Percentiles rank a stretch among this genome's conserved stretches.
phyloP scores from a whole-genome alignment of 2,329 filamentous ascomycete species.

The Byssochlamys sp. region DNA sequence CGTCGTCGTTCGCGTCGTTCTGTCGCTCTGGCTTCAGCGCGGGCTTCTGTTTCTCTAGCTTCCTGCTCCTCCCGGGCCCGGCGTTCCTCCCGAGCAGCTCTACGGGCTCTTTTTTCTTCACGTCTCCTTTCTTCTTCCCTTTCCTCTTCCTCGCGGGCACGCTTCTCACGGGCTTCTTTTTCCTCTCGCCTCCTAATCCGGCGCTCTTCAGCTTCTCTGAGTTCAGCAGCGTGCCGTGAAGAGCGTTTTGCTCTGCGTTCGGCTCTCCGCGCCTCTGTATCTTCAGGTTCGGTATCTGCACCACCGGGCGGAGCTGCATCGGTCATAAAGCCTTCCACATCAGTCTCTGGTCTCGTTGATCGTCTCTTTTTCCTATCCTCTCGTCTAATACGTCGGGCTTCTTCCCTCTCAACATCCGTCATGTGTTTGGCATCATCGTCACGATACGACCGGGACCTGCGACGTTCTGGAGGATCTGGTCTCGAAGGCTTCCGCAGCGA shows the following conservation, averaged over 20 bases:
- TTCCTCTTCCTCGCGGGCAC: constrained; percentile 28
- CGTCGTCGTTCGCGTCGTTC: constrained; percentile 33
- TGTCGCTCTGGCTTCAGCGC: constrained; percentile 28
- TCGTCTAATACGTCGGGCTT: constrained; percentile 23
- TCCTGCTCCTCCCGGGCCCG: constrained; percentile 20
- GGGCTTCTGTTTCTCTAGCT: constrained; percentile 8
- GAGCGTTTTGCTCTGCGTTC: constrained; percentile 51
- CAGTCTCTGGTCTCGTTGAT: constrained; percentile 39
- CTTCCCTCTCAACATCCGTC: constrained; percentile 26
- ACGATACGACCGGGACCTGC: constrained; percentile 28
- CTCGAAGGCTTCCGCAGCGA: constrained; percentile 25
- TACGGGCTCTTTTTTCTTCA: constrained; percentile 23
- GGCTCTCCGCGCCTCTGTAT: constrained; percentile 54
- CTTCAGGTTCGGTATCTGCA: constrained; percentile 33
- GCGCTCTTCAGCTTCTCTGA: constrained; percentile 27
- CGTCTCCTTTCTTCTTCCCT: constrained; percentile 23
- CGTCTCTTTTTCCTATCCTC: constrained; percentile 28
- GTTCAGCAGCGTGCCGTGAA: constrained; percentile 26
- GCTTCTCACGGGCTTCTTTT: constrained; percentile 33
- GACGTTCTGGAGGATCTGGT: constrained; percentile 26
- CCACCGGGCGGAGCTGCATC: constrained; percentile 32
- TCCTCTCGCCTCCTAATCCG: constrained; percentile 45
- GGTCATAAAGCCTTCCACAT: constrained; percentile 38
- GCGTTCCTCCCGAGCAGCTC: constrained; percentile 25
- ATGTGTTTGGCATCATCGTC: constrained; percentile 25